Conservation (phyloP, 2,329 filamentous ascomycete genomes). For the Neurospora sp. region DNA sequence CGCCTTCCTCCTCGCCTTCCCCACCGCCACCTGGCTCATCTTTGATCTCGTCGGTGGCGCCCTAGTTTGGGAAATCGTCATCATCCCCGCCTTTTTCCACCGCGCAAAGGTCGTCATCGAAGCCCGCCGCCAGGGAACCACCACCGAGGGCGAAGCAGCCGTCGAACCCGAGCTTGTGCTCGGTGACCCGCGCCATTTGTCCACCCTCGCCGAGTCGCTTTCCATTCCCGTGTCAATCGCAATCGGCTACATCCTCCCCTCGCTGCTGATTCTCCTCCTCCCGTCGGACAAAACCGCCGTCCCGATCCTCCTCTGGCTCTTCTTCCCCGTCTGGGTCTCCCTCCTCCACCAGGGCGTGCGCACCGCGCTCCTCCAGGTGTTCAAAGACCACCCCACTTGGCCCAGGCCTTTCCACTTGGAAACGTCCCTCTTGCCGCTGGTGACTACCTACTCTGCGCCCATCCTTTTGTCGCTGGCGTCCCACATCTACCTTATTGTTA, state of each 20-base stretch:
- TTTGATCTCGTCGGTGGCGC: slow-evolving; percentile 40
- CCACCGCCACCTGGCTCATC: slow-evolving; percentile 33
- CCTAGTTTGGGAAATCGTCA: slow-evolving; percentile 40
- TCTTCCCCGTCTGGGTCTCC: slow-evolving; percentile 41
- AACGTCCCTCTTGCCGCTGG: slow-evolving; percentile 26
- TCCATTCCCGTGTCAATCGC: slow-evolving; percentile 42
- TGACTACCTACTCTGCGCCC: slow-evolving; percentile 35
- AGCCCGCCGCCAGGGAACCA: slow-evolving; percentile 10
- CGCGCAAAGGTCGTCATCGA: slow-evolving; percentile 28
- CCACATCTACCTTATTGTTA: slow-evolving; percentile 33
- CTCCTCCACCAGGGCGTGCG: slow-evolving; percentile 29
- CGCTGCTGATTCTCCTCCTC: slow-evolving; percentile 34
- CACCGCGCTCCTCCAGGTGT: slow-evolving; percentile 12
- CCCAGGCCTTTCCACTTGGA: slow-evolving; percentile 31
- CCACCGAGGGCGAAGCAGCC: slow-evolving; percentile 12
- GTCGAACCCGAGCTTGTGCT: slow-evolving; percentile 21
- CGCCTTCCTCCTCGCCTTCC: slow-evolving; percentile 23
- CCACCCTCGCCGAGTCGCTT: slow-evolving; percentile 40
- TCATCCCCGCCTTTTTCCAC: slow-evolving; percentile 39
- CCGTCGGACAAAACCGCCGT: slow-evolving; percentile 20
- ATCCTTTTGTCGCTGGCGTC: slow-evolving; percentile 32
- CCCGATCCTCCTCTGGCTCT: slow-evolving; percentile 36
- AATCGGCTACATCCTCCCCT: slow-evolving; percentile 37
- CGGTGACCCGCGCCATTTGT: slow-evolving; percentile 27
- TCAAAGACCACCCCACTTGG: slow-evolving; percentile 13